Conservation (phyloP, 2,329 filamentous ascomycete species). For the Cladosporium sp. region DNA sequence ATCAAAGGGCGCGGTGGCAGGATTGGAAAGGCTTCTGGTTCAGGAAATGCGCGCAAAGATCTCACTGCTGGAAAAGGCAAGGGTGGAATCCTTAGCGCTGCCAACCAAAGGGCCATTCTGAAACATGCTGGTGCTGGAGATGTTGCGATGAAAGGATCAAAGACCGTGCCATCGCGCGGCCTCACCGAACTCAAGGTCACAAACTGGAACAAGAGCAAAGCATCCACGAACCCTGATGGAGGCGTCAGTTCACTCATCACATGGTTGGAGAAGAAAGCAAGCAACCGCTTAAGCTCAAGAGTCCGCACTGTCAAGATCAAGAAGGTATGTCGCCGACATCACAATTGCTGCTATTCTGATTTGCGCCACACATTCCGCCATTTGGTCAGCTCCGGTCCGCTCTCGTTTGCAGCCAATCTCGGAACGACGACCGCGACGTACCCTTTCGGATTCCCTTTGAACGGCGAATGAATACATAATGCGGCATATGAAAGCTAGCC, state of each 20-base stretch:
- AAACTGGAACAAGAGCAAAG: slow-evolving; percentile 39
- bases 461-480: background rate
- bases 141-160: slow-evolving; percentile 23
- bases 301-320: slow-evolving; percentile 34
- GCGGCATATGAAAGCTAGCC: background rate
- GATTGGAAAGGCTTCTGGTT: slow-evolving; percentile 22
- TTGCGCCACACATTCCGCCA: background rate
- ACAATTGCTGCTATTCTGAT: slow-evolving; percentile 6
- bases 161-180: slow-evolving; percentile 14
- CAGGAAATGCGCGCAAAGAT: slow-evolving; percentile 14
- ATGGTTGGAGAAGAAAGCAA: slow-evolving; percentile 40
- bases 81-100: slow-evolving; percentile 18
- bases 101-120: slow-evolving; percentile 28
- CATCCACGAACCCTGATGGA: slow-evolving; percentile 30
- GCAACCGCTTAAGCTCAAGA: slow-evolving; percentile 28
- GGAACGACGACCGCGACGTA: slow-evolving; percentile 30
- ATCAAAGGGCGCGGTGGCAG: slow-evolving; percentile 29
- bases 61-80: slow-evolving; percentile 13
- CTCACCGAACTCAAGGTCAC: slow-evolving; percentile 36
- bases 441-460: slow-evolving; percentile 11
- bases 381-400: slow-evolving; percentile 22
- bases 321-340: slow-evolving; percentile 29
- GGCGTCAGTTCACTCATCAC: slow-evolving; percentile 34
- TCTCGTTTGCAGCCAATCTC: slow-evolving; percentile 25
- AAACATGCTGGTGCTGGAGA: slow-evolving; percentile 29